A percentile compares a stretch with the other conserved stretches of the same genome.
phyloP scores from a whole-genome alignment of 2,329 filamentous ascomycete genomes.

The Claviceps humidiphila region DNA sequence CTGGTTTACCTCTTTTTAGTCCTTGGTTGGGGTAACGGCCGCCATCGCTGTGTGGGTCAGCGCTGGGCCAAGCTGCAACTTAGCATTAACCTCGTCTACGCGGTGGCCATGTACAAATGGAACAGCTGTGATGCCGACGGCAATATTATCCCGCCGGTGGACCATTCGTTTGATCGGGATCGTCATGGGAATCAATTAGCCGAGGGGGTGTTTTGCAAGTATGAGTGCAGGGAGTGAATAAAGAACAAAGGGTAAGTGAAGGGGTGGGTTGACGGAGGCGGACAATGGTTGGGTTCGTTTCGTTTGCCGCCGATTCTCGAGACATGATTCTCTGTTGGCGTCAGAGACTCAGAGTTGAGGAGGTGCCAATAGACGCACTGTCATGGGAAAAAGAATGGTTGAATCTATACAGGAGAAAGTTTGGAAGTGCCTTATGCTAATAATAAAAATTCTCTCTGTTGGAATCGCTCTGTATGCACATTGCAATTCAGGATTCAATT shows the following conservation, averaged over 20 bases:
- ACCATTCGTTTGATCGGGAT: not conserved
- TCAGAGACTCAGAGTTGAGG: too few species aligned
- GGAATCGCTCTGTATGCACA: too few species aligned
- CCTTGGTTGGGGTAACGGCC: slow-evolving; percentile 9
- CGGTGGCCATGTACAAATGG: slow-evolving; percentile 7
- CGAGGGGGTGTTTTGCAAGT: not conserved
- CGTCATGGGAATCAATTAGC: not conserved
- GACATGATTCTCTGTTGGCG: too few species aligned
- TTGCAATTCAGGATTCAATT: too few species aligned
- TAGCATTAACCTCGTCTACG: slow-evolving; percentile 7
- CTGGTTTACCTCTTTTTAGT: not conserved
- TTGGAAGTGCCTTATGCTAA: too few species aligned
- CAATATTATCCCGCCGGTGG: not conserved
- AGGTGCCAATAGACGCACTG: too few species aligned
- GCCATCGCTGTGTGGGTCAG: slow-evolving; percentile 8
- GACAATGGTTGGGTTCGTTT: too few species aligned
- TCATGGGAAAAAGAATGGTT: too few species aligned
- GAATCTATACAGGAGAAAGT: too few species aligned
- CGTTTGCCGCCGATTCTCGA: not conserved
- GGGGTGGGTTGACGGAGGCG: too few species aligned
- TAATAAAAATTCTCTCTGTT: too few species aligned
- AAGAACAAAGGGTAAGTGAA: too few species aligned
- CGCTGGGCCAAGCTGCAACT: slow-evolving; percentile 10
- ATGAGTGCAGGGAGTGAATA: not conserved
- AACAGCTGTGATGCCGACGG: slow-evolving; percentile 3